Evolutionary conservation across 371 early-diverging fungal species (phyloP).

Genomic region (Syncephalastrum monosporum): DNA sequence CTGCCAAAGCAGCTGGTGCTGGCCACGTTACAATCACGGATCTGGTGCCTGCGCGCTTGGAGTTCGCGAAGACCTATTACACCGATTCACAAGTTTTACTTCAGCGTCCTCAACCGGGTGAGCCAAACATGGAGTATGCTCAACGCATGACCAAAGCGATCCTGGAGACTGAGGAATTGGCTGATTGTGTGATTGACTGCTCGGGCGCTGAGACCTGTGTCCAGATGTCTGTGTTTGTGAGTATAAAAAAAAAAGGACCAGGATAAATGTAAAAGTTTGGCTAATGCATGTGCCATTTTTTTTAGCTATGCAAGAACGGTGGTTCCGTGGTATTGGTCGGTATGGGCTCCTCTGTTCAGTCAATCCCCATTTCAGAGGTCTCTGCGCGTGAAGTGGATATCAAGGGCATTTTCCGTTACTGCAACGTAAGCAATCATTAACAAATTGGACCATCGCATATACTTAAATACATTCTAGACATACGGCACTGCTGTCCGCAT

Average conservation of each 20-base stretch:
- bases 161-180: conserved; percentile 25
- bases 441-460: background rate
- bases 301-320: conserved; percentile 42
- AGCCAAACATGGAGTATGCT: conserved; percentile 45
- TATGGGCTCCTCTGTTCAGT: conserved; percentile 49
- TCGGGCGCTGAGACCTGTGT: conserved; percentile 55
- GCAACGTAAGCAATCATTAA: conserved; percentile 34
- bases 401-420: conserved; percentile 51
- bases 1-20: conserved; percentile 54
- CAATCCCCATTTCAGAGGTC: conserved; percentile 43
- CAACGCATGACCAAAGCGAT: conserved; percentile 28
- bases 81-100: conserved; percentile 41
- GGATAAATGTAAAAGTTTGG: background rate
- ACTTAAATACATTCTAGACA: conserved; percentile 15
- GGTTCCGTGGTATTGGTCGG: conserved; percentile 51
- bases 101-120: conserved; percentile 26
- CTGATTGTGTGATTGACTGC: conserved; percentile 51
- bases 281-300: background rate
- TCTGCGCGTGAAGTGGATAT: conserved; percentile 50
- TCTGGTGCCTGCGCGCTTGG: conserved; percentile 29
- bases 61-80: conserved; percentile 49
- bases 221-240: conserved; percentile 43
- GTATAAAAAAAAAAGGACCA: background rate
- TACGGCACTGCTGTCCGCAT: conserved; percentile 49
- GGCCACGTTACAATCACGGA: conserved; percentile 48